Percentiles rank a stretch among this genome's conserved stretches.
Evolutionary conservation across 371 early-diverging fungal genomes (phyloP).

Genomic region (Conidiobolus incongruus): DNA sequence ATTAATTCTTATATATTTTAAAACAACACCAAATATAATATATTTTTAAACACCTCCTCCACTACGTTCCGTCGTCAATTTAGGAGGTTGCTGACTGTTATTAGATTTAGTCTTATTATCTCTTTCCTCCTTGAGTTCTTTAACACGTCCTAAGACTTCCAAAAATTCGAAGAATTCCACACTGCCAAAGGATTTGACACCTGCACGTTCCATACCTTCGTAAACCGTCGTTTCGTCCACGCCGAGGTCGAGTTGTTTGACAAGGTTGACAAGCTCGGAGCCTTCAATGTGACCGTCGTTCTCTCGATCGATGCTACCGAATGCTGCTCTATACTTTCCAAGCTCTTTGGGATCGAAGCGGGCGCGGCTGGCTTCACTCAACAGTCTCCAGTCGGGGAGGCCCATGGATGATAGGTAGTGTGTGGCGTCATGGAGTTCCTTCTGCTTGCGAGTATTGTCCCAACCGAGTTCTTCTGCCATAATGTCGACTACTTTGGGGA

Average conservation of each 20-base stretch:
- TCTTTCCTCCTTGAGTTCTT: constrained; percentile 15
- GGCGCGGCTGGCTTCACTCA: constrained; percentile 15
- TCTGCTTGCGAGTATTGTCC: constrained; percentile 30
- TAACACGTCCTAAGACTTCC: constrained; percentile 34
- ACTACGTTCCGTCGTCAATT: constrained; percentile 32
- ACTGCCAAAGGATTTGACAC: constrained; percentile 11
- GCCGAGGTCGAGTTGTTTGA: constrained; percentile 10
- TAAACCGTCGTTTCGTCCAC: constrained; percentile 12
- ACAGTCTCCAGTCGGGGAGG: constrained; percentile 21
- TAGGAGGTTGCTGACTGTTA: constrained; percentile 11
- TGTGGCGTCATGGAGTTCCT: constrained; percentile 45
- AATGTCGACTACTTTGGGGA: constrained; percentile 75
- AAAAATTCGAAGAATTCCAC: constrained; percentile 61
- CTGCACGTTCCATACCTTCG: constrained; percentile 14
- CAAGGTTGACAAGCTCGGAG: constrained; percentile 15
- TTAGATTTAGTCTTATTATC: no score
- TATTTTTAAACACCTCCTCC: constrained; percentile 39
- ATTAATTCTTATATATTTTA: no score
- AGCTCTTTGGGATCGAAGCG: constrained; percentile 50
- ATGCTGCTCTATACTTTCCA: constrained; percentile 29
- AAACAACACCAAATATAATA: neutral
- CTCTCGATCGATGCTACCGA: constrained; percentile 28
- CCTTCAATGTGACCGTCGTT: constrained; percentile 30
- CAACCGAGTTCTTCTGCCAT: constrained; percentile 81
- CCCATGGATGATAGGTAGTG: constrained; percentile 82